These are phyloP conservation scores for Apiospora phragmitis DNA, from an alignment of 2,329 filamentous ascomycete species.

Conservation along the genomic window DNA sequence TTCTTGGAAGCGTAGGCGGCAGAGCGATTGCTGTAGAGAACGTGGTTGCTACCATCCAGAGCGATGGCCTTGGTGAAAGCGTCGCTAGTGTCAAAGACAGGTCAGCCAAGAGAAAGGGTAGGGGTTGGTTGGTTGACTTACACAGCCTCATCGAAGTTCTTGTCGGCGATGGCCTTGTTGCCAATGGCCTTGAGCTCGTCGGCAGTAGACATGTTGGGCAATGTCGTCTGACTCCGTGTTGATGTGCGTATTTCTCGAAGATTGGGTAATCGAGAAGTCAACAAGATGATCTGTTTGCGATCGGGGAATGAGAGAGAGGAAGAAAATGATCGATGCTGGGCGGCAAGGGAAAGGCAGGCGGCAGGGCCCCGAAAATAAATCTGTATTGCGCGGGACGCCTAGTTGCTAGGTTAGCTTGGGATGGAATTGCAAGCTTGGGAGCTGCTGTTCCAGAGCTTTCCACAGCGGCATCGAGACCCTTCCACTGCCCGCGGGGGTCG, in stretches of 20 bases:
- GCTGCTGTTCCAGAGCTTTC: conserved; percentile 10
- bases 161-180: conserved; percentile 97
- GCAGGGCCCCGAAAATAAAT: conserved; percentile 8
- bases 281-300: neutral
- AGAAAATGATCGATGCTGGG: neutral
- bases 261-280: neutral
- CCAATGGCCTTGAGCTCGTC: conserved; percentile 93
- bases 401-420: too few species aligned
- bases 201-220: conserved; percentile 54
- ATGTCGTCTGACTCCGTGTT: conserved; percentile 1
- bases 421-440: neutral
- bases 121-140: conserved; percentile 53
- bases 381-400: neutral
- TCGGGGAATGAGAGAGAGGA: neutral
- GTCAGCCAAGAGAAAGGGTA: conserved; percentile 18
- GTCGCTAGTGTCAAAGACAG: conserved; percentile 56
- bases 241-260: neutral
- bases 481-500: neutral
- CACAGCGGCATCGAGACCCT: neutral
- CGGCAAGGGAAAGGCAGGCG: neutral
- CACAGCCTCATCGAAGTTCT: conserved; percentile 96
- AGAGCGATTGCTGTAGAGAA: conserved; percentile 97
- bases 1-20: conserved; percentile 85
- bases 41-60: conserved; percentile 86
- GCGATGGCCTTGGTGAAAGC: conserved; percentile 95